Evolutionary conservation across 345 rosid species (phyloP), one percentile per base, ranked within the genome.

Genomic region (Leavenworthia alabamica): DNA sequence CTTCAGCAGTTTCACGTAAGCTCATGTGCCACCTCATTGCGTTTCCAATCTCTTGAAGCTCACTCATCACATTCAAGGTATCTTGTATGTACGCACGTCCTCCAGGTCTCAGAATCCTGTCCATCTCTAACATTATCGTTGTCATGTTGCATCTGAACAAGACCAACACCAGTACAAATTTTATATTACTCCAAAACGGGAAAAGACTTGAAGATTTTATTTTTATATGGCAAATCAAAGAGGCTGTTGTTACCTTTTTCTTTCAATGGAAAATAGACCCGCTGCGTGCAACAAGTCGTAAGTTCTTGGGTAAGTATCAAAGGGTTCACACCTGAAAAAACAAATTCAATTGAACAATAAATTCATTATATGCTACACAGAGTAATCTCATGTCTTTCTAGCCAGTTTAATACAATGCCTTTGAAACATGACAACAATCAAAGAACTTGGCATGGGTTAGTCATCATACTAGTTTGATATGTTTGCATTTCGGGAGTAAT

Each of bases 281-380:
- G 91, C 83, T 0, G 99, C 97, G 55, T 89, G 97, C 71, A 93
- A 39, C 8, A 93, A 64, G 62, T 93, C 92, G 22, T 89, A 93
- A 40, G 97, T 89, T 82, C 99, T 89, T 39, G 97, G 99, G 59
- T 93, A 93, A 4, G 96, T 93, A 75, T 93, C 97, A 23, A 93
- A 87, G 2, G 97, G 80, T 65, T 93, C 99, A 80, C 99, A 93
- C 98, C 98, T 89, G 82, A 56, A 47, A 53, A 43, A 4, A 24
- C 15, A 43, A 29, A 26, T 32, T 32, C 37, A 32, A 32, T 10
- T 10, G 12, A 32, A 32, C 37, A 32, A 11, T 33, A 33, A n/a
- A 11, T 33, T 33, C 13, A 10, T 33, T 11, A 33, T 4, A 33
- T 10, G 39, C 39, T 33, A 1, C 13, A 33, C 39, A 33, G 6